Evolutionary conservation across 163 green algal genomes (phyloP).

Genomic region (Picocystis sp.): DNA sequence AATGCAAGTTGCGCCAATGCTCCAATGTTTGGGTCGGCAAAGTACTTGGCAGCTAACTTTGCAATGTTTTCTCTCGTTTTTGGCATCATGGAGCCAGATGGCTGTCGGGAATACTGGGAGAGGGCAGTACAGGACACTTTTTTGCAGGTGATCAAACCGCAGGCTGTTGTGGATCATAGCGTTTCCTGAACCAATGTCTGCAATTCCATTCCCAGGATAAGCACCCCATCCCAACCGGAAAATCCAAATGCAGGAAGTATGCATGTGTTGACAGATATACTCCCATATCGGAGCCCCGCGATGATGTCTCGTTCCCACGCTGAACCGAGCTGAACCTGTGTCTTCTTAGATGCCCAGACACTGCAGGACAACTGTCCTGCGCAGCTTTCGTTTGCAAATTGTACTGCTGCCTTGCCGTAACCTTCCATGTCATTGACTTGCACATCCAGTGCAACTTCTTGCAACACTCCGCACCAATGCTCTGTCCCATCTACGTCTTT

Average conservation of each 20-base stretch:
- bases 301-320: slow-evolving; percentile 12
- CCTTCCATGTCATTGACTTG: slow-evolving; percentile 9
- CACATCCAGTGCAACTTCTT: slow-evolving; percentile 1
- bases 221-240: slow-evolving; percentile 42
- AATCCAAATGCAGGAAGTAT: slow-evolving; percentile 26
- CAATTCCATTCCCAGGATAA: slow-evolving; percentile 27
- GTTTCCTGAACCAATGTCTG: slow-evolving; percentile 43
- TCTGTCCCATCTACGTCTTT: slow-evolving; percentile 3
- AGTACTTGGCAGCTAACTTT: too few species aligned
- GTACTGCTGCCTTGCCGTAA: slow-evolving; percentile 30
- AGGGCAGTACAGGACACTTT: slow-evolving; percentile 29
- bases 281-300: slow-evolving; percentile 39
- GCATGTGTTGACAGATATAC: slow-evolving; percentile 39
- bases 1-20: too few species aligned
- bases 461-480: slow-evolving; percentile 8
- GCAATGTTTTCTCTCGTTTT: too few species aligned
- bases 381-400: slow-evolving; percentile 45
- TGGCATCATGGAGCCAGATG: too few species aligned
- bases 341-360: slow-evolving; percentile 32
- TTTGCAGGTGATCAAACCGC: slow-evolving; percentile 46
- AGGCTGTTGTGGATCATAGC: slow-evolving; percentile 53
- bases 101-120: too few species aligned
- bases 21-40: too few species aligned
- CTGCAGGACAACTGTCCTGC: slow-evolving; percentile 47
- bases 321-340: slow-evolving; percentile 1